Evolutionary conservation across 192 early-diverging fungal genomes (phyloP), one percentile per base, ranked within the genome.

Genomic region (Backusella circina): DNA sequence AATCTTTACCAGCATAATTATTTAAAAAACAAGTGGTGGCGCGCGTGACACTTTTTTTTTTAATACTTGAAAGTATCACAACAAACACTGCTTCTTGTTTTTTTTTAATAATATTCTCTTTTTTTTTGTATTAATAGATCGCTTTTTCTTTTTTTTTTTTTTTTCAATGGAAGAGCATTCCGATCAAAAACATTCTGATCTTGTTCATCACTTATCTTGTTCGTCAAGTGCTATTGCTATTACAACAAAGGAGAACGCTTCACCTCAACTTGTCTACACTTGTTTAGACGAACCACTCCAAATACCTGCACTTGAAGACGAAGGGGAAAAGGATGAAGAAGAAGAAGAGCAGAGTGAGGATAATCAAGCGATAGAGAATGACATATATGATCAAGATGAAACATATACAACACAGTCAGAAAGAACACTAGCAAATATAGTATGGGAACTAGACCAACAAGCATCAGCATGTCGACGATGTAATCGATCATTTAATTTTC

Each of bases 381-480:
- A 67, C n/a, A 36, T 1, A 71, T 41, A 41, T 12, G 70, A 71
- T 5, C 36, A 71, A 71, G 39, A 41, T 31, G 47, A 71, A 39
- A 41, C 35, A 31, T 39, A 67, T 10, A 44, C 50, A 26, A 37
- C 67, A n/a, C 61, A 61, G 30, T 64, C 67, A 28, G 74, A 75
- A 32, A 47, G 37, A 41, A 67, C 66, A 30, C 39, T 69, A 15
- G 39, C 65, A 50, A 44, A 70, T 31, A 36, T 41, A 13, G 66
- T 76, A 16, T 98, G 96, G 96, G 93, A 96, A 78, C 84, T 85
- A 0, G 95, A 95, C 75, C 84, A 90, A 21, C 87, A 93, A 10
- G 91, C 91, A 0, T 73, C 75, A 0, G 76, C 85, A 21, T 98
- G 96, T 79, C 84, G 86, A 23, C 84, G 85, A 30, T 97, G 95